Base-by-base conservation (phyloP, 148 eudicot genomes). In the Simmondsia chinensis region DNA sequence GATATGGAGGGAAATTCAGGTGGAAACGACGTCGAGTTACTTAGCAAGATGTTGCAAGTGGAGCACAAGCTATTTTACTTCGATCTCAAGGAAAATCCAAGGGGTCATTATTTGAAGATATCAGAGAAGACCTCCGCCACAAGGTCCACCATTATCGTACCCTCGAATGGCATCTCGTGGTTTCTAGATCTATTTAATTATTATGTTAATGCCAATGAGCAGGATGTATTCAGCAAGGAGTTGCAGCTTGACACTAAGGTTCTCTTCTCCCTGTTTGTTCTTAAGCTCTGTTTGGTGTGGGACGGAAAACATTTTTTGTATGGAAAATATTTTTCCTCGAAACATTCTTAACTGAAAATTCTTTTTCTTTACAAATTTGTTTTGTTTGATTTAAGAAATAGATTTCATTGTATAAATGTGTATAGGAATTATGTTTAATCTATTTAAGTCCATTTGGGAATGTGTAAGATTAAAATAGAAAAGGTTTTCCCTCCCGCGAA, bases 31-130 rank as follows among this genome's bases (percentile, higher is more conserved):
- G 82, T 77, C 20, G 97, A 84, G 51, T 43, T 89, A 46, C 34
- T 84, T n/a, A 71, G 82, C 59, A 89, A 84, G 72, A 89, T 93
- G 2, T 58, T 89, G 7, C 97, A 89, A 66, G 97, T 89, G 23
- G 97, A 89, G 50, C 93, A 89, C 71, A 89, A 89, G 57, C 74
- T 89, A n/a, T 89, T 89, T 59, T 89, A 89, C 66, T 89, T 89
- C 58, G 97, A 89, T 66, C 87, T 89, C 21, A 89, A 89, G 67
- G 95, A 89, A 76, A 89, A 89, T 50, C 97, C 95, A 0, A 71
- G 97, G n/a, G 97, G 97, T 1, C 76, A 95, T 5, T 89, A 84
- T 52, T 79, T 89, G 2, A 89, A 89, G 49, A 89, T 89, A 33
- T 89, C 97, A 0, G 97, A 89, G 76, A 89, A 89, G 68, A 89